Conservation (phyloP, 768 basidiomycete genomes). For the Termitomyces sp. region DNA sequence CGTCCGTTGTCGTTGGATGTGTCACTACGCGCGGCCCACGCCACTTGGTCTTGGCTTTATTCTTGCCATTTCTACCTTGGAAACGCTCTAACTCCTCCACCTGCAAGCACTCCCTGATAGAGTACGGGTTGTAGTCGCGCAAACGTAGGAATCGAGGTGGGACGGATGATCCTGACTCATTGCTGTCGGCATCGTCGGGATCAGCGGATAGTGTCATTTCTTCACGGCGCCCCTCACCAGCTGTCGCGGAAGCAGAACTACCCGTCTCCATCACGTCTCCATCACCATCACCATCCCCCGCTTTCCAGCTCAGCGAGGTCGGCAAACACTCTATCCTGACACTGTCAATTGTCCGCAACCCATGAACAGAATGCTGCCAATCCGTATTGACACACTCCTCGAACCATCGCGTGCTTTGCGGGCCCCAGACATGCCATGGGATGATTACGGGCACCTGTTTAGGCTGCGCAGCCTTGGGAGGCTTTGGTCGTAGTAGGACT, state of each 20-base stretch:
- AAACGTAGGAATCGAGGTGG: slow-evolving; percentile 26
- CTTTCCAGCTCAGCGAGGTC: neutral
- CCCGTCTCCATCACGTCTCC: too few relatives aligned
- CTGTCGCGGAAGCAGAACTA: neutral
- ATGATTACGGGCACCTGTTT: neutral
- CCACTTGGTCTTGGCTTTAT: slow-evolving; percentile 24
- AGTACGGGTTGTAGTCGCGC: slow-evolving; percentile 36
- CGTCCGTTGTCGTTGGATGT: slow-evolving; percentile 35
- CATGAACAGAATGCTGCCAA: slow-evolving; percentile 55
- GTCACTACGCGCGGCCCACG: slow-evolving; percentile 34
- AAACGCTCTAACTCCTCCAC: slow-evolving; percentile 3
- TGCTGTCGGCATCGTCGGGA: neutral
- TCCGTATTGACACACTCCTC: slow-evolving; percentile 45
- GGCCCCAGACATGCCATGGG: slow-evolving; percentile 51
- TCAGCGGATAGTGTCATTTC: neutral
- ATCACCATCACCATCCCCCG: neutral
- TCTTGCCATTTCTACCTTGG: slow-evolving; percentile 13
- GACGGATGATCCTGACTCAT: neutral
- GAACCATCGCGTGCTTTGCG: slow-evolving; percentile 51
- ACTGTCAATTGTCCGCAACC: slow-evolving; percentile 46
- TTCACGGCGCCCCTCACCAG: neutral
- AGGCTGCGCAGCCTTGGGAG: neutral
- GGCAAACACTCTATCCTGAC: slow-evolving; percentile 15
- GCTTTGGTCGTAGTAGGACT: neutral
- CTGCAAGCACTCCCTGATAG: slow-evolving; percentile 16